phyloP scores from a whole-genome alignment of 805 yeast species.

The Spencermartinsiella europaea region DNA sequence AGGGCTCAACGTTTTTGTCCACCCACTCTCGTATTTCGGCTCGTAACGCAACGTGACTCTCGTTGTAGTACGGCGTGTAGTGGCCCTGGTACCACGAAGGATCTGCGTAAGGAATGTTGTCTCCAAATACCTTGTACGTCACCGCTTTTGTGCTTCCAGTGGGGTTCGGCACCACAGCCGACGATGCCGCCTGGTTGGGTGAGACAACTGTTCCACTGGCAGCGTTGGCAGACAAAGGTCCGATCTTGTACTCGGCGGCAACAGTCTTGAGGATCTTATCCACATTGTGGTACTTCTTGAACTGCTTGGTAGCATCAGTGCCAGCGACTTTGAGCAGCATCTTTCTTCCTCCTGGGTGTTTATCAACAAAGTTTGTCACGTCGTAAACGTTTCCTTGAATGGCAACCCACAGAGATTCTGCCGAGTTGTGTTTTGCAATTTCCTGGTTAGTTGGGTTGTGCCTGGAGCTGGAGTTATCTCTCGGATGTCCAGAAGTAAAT shows the following conservation, averaged over 20 bases:
- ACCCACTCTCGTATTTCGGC: slow-evolving; percentile 37
- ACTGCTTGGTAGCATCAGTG: slow-evolving; percentile 64
- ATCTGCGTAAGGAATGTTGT: slow-evolving; percentile 36
- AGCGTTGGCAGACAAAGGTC: slow-evolving; percentile 21
- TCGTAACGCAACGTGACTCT: slow-evolving; percentile 37
- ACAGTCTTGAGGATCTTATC: slow-evolving; percentile 32
- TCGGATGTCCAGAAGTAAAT: too few species aligned
- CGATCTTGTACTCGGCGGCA: slow-evolving; percentile 32
- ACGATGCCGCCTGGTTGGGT: slow-evolving; percentile 5
- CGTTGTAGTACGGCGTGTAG: slow-evolving; percentile 35
- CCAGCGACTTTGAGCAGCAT: slow-evolving; percentile 81
- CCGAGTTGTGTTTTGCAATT: slow-evolving; percentile 65
- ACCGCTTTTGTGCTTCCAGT: background rate
- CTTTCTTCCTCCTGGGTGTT: slow-evolving; percentile 78
- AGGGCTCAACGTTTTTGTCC: slow-evolving; percentile 35
- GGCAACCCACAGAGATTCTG: slow-evolving; percentile 79
- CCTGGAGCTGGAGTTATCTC: background rate
- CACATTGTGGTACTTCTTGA: slow-evolving; percentile 44
- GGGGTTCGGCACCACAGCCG: slow-evolving; percentile 4
- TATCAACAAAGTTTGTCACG: slow-evolving; percentile 60
- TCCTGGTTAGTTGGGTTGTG: slow-evolving; percentile 32
- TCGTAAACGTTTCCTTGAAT: slow-evolving; percentile 77
- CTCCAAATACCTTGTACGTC: slow-evolving; percentile 20
- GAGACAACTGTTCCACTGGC: slow-evolving; percentile 14
- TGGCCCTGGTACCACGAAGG: slow-evolving; percentile 39